These are phyloP conservation scores for Castanea mollissima DNA, from an alignment of 306 rosid genomes.

Conservation along the genomic window DNA sequence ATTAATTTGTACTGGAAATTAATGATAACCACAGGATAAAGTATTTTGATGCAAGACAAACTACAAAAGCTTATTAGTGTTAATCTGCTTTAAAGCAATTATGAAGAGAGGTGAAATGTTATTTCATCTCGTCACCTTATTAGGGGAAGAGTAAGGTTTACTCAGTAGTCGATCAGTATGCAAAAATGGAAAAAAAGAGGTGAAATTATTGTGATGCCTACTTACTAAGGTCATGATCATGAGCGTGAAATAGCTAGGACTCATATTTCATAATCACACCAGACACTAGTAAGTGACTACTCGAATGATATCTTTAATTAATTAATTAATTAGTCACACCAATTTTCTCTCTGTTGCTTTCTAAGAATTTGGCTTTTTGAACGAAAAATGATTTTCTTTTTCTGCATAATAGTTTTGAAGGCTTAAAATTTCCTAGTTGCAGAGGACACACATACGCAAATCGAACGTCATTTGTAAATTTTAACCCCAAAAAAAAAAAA, in stretches of 20 bases:
- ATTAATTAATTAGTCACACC: neutral
- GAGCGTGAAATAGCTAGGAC: too few species aligned
- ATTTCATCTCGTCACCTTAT: neutral
- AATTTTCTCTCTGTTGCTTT: too few species aligned
- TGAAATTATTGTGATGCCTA: neutral
- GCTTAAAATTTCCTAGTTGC: neutral
- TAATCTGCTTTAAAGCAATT: too few species aligned
- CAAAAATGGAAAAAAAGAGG: neutral
- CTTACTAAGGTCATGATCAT: too few species aligned
- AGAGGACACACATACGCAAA: neutral
- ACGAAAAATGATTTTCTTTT: neutral
- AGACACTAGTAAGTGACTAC: neutral
- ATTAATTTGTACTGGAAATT: too few species aligned
- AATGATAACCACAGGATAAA: too few species aligned
- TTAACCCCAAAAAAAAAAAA: neutral
- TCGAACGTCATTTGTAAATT: neutral
- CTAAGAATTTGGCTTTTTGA: too few species aligned
- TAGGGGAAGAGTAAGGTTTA: neutral
- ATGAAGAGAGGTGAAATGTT: neutral
- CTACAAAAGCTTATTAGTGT: too few species aligned
- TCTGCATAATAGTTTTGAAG: neutral
- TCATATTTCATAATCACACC: neutral
- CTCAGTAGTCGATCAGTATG: neutral
- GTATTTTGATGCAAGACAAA: too few species aligned
- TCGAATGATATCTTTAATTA: neutral